Percentiles rank a stretch among this genome's conserved stretches.
Evolutionary conservation across 768 basidiomycete genomes (phyloP).

Genomic region (Amanita brunnescens): DNA sequence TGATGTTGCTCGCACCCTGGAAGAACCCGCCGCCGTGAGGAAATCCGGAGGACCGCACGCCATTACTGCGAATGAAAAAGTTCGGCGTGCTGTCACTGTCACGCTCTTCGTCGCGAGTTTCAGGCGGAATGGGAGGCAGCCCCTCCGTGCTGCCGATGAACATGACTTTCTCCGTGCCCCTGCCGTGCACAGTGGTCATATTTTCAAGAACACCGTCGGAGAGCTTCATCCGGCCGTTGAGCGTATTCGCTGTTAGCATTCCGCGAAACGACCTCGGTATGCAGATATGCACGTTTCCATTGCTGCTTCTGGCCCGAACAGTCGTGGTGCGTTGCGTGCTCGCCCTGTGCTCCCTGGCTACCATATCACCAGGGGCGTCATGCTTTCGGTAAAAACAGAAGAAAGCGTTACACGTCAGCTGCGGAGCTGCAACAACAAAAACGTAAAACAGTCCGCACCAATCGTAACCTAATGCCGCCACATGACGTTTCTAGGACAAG

Average conservation of each 20-base stretch:
- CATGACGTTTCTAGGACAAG: not conserved
- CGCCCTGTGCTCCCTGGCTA: not conserved
- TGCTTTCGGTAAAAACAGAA: not conserved
- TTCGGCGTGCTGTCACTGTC: not conserved
- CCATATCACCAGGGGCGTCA: not conserved
- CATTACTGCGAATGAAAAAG: not conserved
- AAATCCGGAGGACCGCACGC: not conserved
- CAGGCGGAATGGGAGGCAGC: too few relatives aligned
- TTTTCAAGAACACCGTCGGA: not conserved
- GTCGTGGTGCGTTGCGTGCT: not conserved
- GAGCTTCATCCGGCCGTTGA: not conserved
- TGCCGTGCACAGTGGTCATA: not conserved
- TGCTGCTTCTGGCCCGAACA: not conserved
- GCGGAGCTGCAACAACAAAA: too few relatives aligned
- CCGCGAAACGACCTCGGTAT: not conserved
- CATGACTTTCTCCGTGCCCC: not conserved
- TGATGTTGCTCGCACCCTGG: not conserved
- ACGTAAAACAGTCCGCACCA: too few relatives aligned
- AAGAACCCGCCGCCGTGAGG: not conserved
- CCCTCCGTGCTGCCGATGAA: not conserved
- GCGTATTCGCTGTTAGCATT: not conserved
- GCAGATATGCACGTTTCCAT: not conserved
- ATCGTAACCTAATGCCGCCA: not conserved
- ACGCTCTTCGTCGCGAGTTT: not conserved
- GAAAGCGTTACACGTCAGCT: not conserved